Evolutionary conservation across 2,329 filamentous ascomycete genomes (phyloP).

Genomic region (Aspergillus texensis): DNA sequence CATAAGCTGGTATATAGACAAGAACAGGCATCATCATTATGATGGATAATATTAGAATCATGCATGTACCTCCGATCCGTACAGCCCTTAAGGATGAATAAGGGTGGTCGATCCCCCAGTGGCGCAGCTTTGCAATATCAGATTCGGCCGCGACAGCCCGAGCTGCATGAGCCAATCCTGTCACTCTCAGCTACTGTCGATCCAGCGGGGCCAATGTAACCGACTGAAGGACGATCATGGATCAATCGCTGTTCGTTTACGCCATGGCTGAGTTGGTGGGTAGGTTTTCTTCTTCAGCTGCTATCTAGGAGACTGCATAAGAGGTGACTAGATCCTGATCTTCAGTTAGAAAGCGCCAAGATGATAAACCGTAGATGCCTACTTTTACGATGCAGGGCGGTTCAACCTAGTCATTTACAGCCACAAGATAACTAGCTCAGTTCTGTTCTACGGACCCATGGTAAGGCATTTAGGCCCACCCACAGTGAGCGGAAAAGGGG

Average conservation of each 20-base stretch:
- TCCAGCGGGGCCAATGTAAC: neutral
- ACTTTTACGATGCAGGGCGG: neutral
- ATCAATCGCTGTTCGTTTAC: neutral
- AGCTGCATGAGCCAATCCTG: constrained; percentile 10
- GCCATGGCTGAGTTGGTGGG: neutral
- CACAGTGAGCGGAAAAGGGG: neutral
- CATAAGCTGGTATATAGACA: neutral
- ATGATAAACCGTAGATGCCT: neutral
- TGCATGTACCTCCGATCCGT: neutral
- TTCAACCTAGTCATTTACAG: neutral
- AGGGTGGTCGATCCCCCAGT: constrained; percentile 8
- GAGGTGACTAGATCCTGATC: neutral
- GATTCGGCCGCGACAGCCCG: constrained; percentile 3
- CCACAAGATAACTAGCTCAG: neutral
- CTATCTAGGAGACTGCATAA: neutral
- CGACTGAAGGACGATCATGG: neutral
- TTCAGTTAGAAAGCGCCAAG: neutral
- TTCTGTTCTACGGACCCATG: neutral
- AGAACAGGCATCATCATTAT: constrained; percentile 4
- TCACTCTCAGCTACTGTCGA: neutral
- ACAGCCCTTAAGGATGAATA: constrained; percentile 4
- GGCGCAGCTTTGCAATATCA: constrained; percentile 15
- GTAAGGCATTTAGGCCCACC: neutral
- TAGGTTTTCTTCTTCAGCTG: neutral
- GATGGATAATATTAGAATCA: constrained; percentile 3